Percentiles rank a stretch among this genome's conserved stretches.
Evolutionary conservation across 257 asterid species (phyloP).

Genomic region (Petrea volubilis): DNA sequence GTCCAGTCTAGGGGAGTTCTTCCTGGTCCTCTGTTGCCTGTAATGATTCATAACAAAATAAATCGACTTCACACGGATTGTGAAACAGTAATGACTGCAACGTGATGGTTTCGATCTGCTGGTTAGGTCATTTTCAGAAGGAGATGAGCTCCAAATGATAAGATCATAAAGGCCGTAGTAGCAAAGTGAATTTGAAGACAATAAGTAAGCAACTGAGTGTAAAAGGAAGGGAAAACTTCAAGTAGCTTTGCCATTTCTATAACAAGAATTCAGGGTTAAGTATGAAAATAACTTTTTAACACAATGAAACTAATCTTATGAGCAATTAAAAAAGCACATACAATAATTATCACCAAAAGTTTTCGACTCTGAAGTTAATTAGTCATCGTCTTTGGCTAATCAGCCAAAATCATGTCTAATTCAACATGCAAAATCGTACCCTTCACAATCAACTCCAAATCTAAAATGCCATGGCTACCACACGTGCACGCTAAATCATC

Average conservation of each 20-base stretch:
- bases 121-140: not conserved
- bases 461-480: not conserved
- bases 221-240: not conserved
- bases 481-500: not conserved
- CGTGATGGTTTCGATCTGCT: not conserved
- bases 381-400: not conserved
- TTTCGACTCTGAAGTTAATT: not conserved
- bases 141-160: not conserved
- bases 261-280: not conserved
- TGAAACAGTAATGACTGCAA: not conserved
- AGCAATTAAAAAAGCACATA: not conserved
- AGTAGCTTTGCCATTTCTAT: not conserved
- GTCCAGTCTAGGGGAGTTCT: slow-evolving; percentile 97
- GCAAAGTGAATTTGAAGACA: not conserved
- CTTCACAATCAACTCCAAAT: not conserved
- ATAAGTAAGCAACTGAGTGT: not conserved
- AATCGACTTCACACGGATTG: not conserved
- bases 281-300: not conserved
- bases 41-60: not conserved
- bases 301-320: not conserved
- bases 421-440: not conserved
- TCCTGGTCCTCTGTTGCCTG: slow-evolving; percentile 97
- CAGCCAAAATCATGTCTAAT: not conserved
- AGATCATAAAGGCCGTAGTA: not conserved
- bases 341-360: not conserved